These are phyloP conservation scores for Benincasa hispida DNA, from an alignment of 306 rosid species.

Conservation along the genomic window DNA sequence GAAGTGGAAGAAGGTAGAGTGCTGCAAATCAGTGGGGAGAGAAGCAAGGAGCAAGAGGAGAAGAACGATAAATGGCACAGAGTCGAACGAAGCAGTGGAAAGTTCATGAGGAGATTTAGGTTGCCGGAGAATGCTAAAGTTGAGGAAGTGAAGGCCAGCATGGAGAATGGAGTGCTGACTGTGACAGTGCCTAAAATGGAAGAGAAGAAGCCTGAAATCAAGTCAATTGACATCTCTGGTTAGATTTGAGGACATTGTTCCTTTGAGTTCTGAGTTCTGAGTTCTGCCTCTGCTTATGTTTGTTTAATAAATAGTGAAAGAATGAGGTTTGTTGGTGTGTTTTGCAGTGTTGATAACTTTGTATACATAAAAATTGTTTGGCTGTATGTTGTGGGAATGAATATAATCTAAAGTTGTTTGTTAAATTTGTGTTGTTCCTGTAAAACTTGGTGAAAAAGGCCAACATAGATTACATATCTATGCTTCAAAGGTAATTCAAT, in stretches of 20 bases:
- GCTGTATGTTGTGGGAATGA: background rate
- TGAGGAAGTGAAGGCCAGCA: slow-evolving; percentile 16
- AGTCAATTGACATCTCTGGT: slow-evolving; percentile 18
- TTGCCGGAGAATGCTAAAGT: slow-evolving; percentile 20
- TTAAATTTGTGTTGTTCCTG: too few relatives aligned
- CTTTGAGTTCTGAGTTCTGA: too few relatives aligned
- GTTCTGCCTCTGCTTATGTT: background rate
- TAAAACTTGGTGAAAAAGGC: too few relatives aligned
- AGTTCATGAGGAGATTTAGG: slow-evolving; percentile 25
- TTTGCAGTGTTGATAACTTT: background rate
- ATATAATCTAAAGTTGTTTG: background rate
- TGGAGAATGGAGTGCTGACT: slow-evolving; percentile 24
- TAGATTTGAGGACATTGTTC: background rate
- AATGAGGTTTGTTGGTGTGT: background rate
- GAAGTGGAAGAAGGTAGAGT: slow-evolving; percentile 24
- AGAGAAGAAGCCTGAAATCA: slow-evolving; percentile 16
- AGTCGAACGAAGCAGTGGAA: slow-evolving; percentile 24
- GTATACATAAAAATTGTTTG: background rate
- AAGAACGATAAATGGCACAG: slow-evolving; percentile 28
- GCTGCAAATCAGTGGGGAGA: slow-evolving; percentile 22
- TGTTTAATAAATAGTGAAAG: background rate
- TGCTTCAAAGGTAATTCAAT: too few relatives aligned
- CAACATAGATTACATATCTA: too few relatives aligned
- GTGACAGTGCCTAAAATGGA: slow-evolving; percentile 20
- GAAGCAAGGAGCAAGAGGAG: slow-evolving; percentile 18